Base-by-base conservation (phyloP, 306 rosid species). In the Casuarina equisetifolia region DNA sequence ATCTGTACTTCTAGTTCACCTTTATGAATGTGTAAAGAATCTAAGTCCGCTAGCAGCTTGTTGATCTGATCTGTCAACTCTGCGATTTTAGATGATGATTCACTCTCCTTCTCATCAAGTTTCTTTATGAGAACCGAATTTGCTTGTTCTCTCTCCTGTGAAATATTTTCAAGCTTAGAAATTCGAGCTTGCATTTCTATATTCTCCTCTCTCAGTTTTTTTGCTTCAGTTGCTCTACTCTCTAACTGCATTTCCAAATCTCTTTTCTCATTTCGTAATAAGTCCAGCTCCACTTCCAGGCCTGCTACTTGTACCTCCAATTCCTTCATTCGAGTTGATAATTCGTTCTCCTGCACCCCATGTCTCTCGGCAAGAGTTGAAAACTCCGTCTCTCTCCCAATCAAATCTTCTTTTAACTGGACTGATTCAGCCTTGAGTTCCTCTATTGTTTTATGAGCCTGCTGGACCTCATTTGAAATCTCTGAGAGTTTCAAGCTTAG, bases 1-100 rank as follows among this genome's bases (percentile, higher is more conserved):
- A 91, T 84, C 80, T 76, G 84, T 80, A 82, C 90, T 81, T 94
- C 96, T 53, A 89, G 67, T 69, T 90, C 88, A 68, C 67, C 84
- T 64, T 92, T 92, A 72, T 82, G 81, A 79, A 85, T 79, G 67
- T 69, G 76, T 52, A 88, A 70, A 63, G 83, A 82, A 54, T 78
- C 81, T 15, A 84, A 20, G 40, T 92, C 92, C 69, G 42, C 74
- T 63, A 68, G 80, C 81, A 90, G 87, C 76, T 82, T 83, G 82
- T 78, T 83, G 74, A 86, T 74, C 86, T 89, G 95, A 45, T 82
- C 81, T 15, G 81, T 84, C 84, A 94, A 82, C 74, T 84, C 86
- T 45, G 88, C 85, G 72, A 90, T 82, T 83, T 80, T 88, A 54
- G 88, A 88, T 36, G 77, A 69, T 9, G 84, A 85, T 45, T 81